Conservation (phyloP, 768 basidiomycete genomes). For the Lepiota subincarnata region DNA sequence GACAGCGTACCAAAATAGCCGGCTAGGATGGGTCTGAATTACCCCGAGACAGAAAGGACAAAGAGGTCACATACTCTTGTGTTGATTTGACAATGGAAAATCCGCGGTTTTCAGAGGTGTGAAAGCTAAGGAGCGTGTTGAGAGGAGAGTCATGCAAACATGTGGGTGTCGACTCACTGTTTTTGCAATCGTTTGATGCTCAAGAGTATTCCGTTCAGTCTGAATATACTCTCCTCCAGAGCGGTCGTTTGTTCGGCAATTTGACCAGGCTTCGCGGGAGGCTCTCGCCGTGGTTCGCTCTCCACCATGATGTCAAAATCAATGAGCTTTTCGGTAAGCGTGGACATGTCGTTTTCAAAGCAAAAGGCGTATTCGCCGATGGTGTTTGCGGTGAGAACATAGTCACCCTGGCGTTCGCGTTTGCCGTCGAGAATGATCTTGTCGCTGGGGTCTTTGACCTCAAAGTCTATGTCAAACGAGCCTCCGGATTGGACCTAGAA, state of each 20-base stretch:
- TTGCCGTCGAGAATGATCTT: conserved; percentile 83
- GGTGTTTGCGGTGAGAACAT: conserved; percentile 90
- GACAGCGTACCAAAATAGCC: conserved; percentile 91
- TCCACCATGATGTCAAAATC: conserved; percentile 99
- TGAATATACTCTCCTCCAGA: conserved; percentile 93
- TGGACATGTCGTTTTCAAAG: conserved; percentile 97
- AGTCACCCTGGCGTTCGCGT: conserved; percentile 94
- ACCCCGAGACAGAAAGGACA: too few species aligned
- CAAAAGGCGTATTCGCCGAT: conserved; percentile 93
- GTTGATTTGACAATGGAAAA: conserved; percentile 90
- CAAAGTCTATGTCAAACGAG: conserved; percentile 93
- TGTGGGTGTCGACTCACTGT: conserved; percentile 58
- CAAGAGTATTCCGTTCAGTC: conserved; percentile 81
- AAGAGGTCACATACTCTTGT: conserved; percentile 55
- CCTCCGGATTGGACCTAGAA: conserved; percentile 92
- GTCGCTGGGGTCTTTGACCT: conserved; percentile 87
- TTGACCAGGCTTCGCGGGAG: conserved; percentile 84
- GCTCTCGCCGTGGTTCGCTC: conserved; percentile 87
- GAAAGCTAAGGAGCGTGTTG: conserved; percentile 57
- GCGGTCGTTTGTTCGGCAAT: conserved; percentile 90
- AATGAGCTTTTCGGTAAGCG: conserved; percentile 89
- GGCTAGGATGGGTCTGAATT: conserved; percentile 37
- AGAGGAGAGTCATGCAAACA: not conserved
- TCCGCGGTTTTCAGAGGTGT: conserved; percentile 92
- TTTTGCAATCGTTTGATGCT: conserved; percentile 92